phyloP scores from a whole-genome alignment of 805 yeast species.

The Spathaspora passalidarum region DNA sequence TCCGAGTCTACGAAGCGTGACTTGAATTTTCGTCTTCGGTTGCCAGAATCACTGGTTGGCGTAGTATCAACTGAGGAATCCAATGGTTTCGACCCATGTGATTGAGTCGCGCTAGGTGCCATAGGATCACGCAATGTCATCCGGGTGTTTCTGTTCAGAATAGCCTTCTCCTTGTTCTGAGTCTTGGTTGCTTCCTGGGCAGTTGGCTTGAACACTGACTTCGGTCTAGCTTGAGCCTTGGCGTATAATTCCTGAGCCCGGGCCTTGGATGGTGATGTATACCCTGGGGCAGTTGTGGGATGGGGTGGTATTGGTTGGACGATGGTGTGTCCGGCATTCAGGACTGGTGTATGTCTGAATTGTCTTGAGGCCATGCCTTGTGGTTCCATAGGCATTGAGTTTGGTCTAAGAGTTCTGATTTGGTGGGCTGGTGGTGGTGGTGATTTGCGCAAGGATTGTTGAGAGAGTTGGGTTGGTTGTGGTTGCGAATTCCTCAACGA shows the following conservation, averaged over 20 bases:
- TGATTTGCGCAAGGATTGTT: slow-evolving; percentile 11
- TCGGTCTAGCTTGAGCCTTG: slow-evolving; percentile 45
- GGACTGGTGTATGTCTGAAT: neutral
- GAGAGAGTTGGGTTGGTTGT: slow-evolving; percentile 22
- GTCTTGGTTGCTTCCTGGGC: slow-evolving; percentile 1
- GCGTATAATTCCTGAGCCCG: slow-evolving; percentile 56
- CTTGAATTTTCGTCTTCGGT: slow-evolving; percentile 26
- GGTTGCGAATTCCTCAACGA: slow-evolving; percentile 27
- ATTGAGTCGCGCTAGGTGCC: neutral
- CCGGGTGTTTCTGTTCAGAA: neutral
- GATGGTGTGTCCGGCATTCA: slow-evolving; percentile 9
- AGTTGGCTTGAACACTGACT: slow-evolving; percentile 22
- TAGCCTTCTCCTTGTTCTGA: neutral
- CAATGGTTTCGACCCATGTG: neutral
- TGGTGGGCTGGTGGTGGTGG: slow-evolving; percentile 7
- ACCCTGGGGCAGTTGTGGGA: slow-evolving; percentile 37
- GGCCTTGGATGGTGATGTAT: slow-evolving; percentile 36
- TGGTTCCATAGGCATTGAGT: slow-evolving; percentile 17
- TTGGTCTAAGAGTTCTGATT: slow-evolving; percentile 14
- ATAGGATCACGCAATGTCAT: slow-evolving; percentile 7
- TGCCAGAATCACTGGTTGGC: neutral
- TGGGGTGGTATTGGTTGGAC: slow-evolving; percentile 37
- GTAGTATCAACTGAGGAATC: neutral
- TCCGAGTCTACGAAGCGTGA: slow-evolving; percentile 66
- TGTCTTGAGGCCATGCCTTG: neutral